These are phyloP conservation scores for Graphium sp. DNA, from an alignment of 2,329 filamentous ascomycete species.

Conservation along the genomic window DNA sequence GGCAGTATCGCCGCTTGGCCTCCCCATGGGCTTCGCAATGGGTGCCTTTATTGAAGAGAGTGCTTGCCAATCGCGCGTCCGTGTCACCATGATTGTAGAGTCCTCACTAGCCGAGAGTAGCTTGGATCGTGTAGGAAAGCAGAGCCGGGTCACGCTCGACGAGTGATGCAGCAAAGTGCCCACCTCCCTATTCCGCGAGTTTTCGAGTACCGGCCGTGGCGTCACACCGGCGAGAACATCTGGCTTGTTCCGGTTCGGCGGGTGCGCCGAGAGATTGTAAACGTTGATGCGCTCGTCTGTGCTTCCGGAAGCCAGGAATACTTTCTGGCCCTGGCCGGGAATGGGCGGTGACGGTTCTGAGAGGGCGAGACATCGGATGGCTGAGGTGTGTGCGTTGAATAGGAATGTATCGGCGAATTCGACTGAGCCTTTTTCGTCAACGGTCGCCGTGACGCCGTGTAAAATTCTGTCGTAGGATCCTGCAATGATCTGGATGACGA, in stretches of 20 bases:
- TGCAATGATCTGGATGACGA: slow-evolving; percentile 74
- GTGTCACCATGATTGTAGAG: slow-evolving; percentile 74
- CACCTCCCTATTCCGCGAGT: slow-evolving; percentile 73
- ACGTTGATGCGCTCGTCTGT: slow-evolving; percentile 93
- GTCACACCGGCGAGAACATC: slow-evolving; percentile 50
- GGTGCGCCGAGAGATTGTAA: slow-evolving; percentile 67
- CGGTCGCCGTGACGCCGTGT: slow-evolving; percentile 72
- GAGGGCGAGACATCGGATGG: slow-evolving; percentile 76
- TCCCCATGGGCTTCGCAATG: slow-evolving; percentile 59
- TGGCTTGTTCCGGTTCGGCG: slow-evolving; percentile 36
- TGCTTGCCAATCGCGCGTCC: slow-evolving; percentile 77
- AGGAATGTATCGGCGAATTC: slow-evolving; percentile 86
- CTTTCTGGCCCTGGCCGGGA: slow-evolving; percentile 54
- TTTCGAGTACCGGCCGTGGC: slow-evolving; percentile 62
- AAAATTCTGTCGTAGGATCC: slow-evolving; percentile 90
- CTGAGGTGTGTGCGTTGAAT: slow-evolving; percentile 82
- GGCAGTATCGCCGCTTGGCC: slow-evolving; percentile 82
- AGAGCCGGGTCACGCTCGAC: slow-evolving; percentile 61
- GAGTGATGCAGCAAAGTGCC: slow-evolving; percentile 78
- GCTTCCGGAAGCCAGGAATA: slow-evolving; percentile 78
- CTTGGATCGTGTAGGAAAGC: slow-evolving; percentile 75
- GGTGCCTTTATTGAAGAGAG: slow-evolving; percentile 82
- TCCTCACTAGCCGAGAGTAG: slow-evolving; percentile 80
- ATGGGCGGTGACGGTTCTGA: slow-evolving; percentile 54
- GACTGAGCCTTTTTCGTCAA: slow-evolving; percentile 26